These are phyloP conservation scores for Ehretia macrophylla DNA, from an alignment of 257 asterid genomes.

Conservation along the genomic window DNA sequence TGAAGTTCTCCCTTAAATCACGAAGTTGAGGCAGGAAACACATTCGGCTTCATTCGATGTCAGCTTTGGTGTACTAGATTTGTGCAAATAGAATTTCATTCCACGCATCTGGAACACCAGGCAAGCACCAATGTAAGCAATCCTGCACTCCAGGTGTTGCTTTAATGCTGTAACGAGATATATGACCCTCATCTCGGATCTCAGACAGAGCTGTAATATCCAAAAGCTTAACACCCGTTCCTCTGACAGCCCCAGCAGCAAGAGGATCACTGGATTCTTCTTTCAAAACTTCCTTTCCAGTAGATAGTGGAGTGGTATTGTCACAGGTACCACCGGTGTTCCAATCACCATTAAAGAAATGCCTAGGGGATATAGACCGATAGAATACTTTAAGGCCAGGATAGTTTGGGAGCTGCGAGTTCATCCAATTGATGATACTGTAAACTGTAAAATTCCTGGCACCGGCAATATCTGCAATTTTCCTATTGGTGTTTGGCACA, in stretches of 20 bases:
- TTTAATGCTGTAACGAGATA: constrained; percentile 76
- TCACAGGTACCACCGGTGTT: constrained; percentile 91
- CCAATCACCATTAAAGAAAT: constrained; percentile 96
- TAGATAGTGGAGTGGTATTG: constrained; percentile 61
- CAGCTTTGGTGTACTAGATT: constrained; percentile 16
- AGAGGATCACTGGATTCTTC: constrained; percentile 65
- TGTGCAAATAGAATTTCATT: constrained; percentile 78
- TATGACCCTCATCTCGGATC: constrained; percentile 91
- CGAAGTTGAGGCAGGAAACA: not conserved
- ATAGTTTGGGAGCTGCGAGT: constrained; percentile 56
- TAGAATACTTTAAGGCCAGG: constrained; percentile 70
- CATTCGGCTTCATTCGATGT: not conserved
- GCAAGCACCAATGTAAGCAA: constrained; percentile 98
- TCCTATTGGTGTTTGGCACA: constrained; percentile 54
- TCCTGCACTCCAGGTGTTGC: constrained; percentile 83
- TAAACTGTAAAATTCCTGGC: constrained; percentile 69
- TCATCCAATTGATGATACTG: constrained; percentile 71
- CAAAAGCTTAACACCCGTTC: constrained; percentile 55
- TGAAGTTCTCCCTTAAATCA: not conserved
- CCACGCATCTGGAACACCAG: constrained; percentile 94
- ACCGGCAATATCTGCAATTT: constrained; percentile 47
- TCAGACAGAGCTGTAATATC: constrained; percentile 76
- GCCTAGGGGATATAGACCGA: constrained; percentile 79
- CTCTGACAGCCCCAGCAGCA: constrained; percentile 69
- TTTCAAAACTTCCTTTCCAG: constrained; percentile 59